phyloP scores from a whole-genome alignment of 148 eudicot genomes.

The Rhododendron simsii region DNA sequence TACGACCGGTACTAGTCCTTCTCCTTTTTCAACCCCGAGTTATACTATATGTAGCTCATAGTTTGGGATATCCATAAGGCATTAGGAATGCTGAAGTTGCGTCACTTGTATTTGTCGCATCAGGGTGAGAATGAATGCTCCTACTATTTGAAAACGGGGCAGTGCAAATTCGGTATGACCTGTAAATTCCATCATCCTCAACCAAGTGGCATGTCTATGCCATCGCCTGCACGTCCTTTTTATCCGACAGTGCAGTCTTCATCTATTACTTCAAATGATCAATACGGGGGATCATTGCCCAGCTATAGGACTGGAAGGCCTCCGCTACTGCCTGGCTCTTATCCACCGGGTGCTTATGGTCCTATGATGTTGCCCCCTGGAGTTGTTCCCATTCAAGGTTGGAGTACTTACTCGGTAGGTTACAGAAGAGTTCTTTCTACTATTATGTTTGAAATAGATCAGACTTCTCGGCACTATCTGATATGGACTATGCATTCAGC shows the following conservation, averaged over 20 bases:
- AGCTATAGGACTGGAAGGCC: slow-evolving; percentile 68
- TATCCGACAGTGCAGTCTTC: slow-evolving; percentile 87
- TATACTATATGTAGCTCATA: not conserved
- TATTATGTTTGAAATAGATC: not conserved
- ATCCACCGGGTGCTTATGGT: slow-evolving; percentile 71
- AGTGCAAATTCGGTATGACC: slow-evolving; percentile 84
- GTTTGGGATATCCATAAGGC: not conserved
- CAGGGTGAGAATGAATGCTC: slow-evolving; percentile 96
- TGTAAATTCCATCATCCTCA: slow-evolving; percentile 99
- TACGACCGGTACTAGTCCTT: slow-evolving; percentile 60
- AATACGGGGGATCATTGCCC: slow-evolving; percentile 36
- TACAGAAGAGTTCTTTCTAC: not conserved
- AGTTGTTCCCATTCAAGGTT: slow-evolving; percentile 73
- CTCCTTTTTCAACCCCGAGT: not conserved
- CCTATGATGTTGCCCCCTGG: slow-evolving; percentile 75
- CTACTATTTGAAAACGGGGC: slow-evolving; percentile 99
- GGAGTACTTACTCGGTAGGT: slow-evolving; percentile 84
- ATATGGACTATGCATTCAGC: not conserved
- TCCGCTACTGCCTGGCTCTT: slow-evolving; percentile 70
- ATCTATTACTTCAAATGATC: slow-evolving; percentile 60
- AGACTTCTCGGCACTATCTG: not conserved
- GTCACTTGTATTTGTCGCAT: slow-evolving; percentile 5
- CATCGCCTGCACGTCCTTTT: slow-evolving; percentile 80
- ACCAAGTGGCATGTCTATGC: slow-evolving; percentile 49
- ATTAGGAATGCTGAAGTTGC: not conserved